Percentiles rank a stretch among this genome's conserved stretches.
Evolutionary conservation across 2,329 filamentous ascomycete genomes (phyloP).

Genomic region (Pseudogymnoascus sp.): DNA sequence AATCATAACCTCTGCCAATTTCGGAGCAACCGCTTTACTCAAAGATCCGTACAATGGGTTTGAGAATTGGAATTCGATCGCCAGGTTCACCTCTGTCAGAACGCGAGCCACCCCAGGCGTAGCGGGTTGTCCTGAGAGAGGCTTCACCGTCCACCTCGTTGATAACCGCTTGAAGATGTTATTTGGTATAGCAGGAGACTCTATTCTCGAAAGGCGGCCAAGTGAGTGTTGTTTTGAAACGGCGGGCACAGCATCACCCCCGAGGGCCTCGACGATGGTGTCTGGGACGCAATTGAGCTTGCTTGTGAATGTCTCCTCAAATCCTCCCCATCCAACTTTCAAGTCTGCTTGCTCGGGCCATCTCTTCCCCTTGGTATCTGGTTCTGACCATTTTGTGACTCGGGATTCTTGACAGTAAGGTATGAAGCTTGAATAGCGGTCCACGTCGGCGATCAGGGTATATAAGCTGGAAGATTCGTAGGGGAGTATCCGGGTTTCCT

Average conservation of each 20-base stretch:
- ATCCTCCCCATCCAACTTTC: slow-evolving; percentile 73
- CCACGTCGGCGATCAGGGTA: slow-evolving; percentile 77
- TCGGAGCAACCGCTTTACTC: slow-evolving; percentile 72
- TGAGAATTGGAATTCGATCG: slow-evolving; percentile 73
- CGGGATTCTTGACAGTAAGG: slow-evolving; percentile 75
- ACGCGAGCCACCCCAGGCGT: slow-evolving; percentile 27
- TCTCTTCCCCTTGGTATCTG: slow-evolving; percentile 36
- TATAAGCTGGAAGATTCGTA: slow-evolving; percentile 67
- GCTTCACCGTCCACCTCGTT: slow-evolving; percentile 59
- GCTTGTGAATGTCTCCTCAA: slow-evolving; percentile 77
- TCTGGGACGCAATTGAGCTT: slow-evolving; percentile 68
- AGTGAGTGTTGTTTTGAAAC: slow-evolving; percentile 32
- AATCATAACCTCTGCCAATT: slow-evolving; percentile 81
- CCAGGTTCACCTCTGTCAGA: slow-evolving; percentile 65
- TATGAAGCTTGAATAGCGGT: slow-evolving; percentile 78
- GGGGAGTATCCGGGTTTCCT: slow-evolving; percentile 65
- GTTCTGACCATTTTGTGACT: slow-evolving; percentile 64
- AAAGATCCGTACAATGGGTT: slow-evolving; percentile 83
- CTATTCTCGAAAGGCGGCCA: slow-evolving; percentile 26
- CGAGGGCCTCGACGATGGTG: slow-evolving; percentile 66
- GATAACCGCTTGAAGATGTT: slow-evolving; percentile 58
- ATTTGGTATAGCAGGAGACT: slow-evolving; percentile 33
- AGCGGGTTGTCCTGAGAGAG: slow-evolving; percentile 31
- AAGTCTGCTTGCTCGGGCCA: slow-evolving; percentile 72
- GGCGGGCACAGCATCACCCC: slow-evolving; percentile 39